Evolutionary conservation across 768 basidiomycete genomes (phyloP).

Genomic region (Lactarius quietus): DNA sequence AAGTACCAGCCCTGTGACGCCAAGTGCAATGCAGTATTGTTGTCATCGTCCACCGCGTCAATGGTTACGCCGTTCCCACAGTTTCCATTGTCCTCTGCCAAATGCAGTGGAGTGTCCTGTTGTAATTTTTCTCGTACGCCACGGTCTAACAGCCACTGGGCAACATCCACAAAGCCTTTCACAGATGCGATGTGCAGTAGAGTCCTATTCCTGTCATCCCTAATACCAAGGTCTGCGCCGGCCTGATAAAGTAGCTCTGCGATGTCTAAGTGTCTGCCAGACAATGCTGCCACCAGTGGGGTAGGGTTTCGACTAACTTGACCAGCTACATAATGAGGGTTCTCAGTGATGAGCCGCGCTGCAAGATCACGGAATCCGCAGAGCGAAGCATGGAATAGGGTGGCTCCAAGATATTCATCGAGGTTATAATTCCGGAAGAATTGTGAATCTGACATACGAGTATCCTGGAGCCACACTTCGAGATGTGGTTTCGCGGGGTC

Average conservation of each 20-base stretch:
- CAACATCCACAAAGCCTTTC: not conserved
- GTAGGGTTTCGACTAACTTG: too few relatives aligned
- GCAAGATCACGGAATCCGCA: not conserved
- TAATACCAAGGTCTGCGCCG: not conserved
- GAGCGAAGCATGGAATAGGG: not conserved
- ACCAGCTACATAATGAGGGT: not conserved
- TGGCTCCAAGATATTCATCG: not conserved
- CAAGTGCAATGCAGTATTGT: not conserved
- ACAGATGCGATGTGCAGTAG: not conserved
- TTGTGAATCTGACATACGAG: too few relatives aligned
- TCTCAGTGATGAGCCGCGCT: not conserved
- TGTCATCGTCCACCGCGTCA: not conserved
- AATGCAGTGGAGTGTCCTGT: not conserved
- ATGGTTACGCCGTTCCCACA: not conserved
- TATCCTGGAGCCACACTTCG: not conserved
- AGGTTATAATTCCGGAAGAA: too few relatives aligned
- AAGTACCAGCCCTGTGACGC: not conserved
- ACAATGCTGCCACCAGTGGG: not conserved
- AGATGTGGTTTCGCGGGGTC: not conserved
- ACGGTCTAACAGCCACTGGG: not conserved
- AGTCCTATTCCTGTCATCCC: not conserved
- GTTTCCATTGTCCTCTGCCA: not conserved
- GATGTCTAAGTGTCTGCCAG: not conserved
- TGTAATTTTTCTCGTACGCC: not conserved
- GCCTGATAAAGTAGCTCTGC: not conserved